These are phyloP conservation scores for Candida takata DNA, from an alignment of 805 yeast genomes.

Conservation along the genomic window DNA sequence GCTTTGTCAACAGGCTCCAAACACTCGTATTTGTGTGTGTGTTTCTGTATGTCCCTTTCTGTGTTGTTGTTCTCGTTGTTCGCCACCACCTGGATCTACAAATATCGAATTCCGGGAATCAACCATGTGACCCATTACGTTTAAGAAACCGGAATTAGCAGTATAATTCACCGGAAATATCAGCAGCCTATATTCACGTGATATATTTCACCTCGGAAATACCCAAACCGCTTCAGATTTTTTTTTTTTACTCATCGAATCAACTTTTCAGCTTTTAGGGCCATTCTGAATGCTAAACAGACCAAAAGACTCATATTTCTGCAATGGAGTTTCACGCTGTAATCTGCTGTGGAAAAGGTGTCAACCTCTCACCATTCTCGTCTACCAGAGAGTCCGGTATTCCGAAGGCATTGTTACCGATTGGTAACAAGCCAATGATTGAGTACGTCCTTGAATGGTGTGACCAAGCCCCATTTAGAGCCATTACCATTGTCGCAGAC, in stretches of 20 bases:
- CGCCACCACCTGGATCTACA: conserved; percentile 1
- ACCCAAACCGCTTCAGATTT: too few species aligned
- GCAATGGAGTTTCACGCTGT: conserved; percentile 89
- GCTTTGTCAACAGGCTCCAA: too few species aligned
- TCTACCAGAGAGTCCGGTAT: conserved; percentile 52
- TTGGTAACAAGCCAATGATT: conserved; percentile 86
- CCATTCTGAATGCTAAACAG: neutral
- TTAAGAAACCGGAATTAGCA: too few species aligned
- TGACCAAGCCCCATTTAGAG: conserved; percentile 71
- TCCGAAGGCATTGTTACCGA: conserved; percentile 81
- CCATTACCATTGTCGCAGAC: conserved; percentile 57
- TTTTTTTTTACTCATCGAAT: conserved; percentile 1
- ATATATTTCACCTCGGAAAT: too few species aligned
- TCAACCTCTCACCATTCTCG: conserved; percentile 64
- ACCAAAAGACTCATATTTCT: too few species aligned
- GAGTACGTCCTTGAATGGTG: conserved; percentile 91
- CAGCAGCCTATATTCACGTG: too few species aligned
- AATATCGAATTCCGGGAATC: neutral
- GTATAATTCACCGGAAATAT: too few species aligned
- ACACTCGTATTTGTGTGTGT: too few species aligned
- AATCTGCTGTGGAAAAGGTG: conserved; percentile 83
- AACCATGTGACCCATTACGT: too few species aligned
- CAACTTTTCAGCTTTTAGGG: neutral
- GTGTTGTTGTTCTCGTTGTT: neutral
- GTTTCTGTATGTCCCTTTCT: too few species aligned